Percentiles rank a stretch among this genome's conserved stretches.
Conservation (phyloP, 2,329 filamentous ascomycete species). For the Phialocephala sp. region DNA sequence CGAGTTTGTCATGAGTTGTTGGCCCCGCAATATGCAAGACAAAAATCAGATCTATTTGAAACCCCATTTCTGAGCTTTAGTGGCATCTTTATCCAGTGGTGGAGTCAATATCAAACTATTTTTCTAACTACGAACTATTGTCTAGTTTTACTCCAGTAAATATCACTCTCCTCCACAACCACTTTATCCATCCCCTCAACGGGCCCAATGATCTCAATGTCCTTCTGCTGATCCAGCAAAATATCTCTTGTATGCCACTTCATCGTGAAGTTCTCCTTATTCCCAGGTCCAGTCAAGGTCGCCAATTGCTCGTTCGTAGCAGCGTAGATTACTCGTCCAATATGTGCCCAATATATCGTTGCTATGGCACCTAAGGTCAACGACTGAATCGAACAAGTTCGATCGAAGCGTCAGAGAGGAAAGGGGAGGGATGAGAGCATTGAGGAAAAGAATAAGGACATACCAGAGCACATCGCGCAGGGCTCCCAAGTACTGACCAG, state of each 20-base stretch:
- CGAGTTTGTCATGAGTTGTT: not conserved
- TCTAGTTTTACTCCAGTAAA: conserved; percentile 51
- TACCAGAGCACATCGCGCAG: conserved; percentile 56
- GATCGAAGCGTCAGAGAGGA: too few species aligned
- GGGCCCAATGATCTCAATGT: conserved; percentile 56
- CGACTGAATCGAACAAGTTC: not conserved
- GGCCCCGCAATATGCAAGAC: not conserved
- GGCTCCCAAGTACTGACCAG: conserved; percentile 61
- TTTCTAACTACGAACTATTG: conserved; percentile 5
- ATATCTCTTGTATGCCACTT: conserved; percentile 54
- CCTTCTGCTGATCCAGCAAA: conserved; percentile 54
- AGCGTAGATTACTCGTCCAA: conserved; percentile 57
- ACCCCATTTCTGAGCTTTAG: not conserved
- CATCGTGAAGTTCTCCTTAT: conserved; percentile 59
- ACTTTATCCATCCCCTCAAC: conserved; percentile 50
- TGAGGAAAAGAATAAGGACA: conserved; percentile 33
- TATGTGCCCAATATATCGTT: conserved; percentile 57
- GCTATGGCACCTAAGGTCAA: conserved; percentile 34
- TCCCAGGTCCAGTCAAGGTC: conserved; percentile 52
- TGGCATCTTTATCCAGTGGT: not conserved
- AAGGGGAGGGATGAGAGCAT: not conserved
- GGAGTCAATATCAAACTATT: not conserved
- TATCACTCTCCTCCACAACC: conserved; percentile 52
- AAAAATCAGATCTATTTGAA: too few species aligned
- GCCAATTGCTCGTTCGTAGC: conserved; percentile 54